Conservation (phyloP, 2,329 filamentous ascomycete genomes). For the Cladosporium sphaerospermum region DNA sequence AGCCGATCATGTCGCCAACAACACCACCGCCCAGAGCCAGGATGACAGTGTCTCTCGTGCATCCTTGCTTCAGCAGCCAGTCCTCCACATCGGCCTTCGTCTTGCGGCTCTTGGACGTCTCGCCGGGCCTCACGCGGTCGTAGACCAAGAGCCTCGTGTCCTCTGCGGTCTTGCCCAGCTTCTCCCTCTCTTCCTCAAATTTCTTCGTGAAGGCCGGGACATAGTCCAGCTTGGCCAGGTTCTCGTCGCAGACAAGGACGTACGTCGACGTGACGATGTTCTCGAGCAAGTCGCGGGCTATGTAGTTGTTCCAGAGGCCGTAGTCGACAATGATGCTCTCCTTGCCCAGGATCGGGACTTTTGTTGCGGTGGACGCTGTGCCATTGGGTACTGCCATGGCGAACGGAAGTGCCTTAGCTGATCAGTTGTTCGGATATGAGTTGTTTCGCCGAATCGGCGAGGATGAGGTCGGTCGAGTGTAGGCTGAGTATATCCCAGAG, state of each 20-base stretch:
- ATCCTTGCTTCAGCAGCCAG: conserved; percentile 89
- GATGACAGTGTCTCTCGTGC: conserved; percentile 89
- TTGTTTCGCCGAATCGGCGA: conserved; percentile 21
- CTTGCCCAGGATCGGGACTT: conserved; percentile 77
- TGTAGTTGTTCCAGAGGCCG: conserved; percentile 77
- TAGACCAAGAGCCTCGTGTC: conserved; percentile 73
- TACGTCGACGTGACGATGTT: conserved; percentile 83
- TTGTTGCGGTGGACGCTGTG: conserved; percentile 38
- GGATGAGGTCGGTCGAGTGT: conserved; percentile 22
- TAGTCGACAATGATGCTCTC: conserved; percentile 90
- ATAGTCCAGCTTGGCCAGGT: conserved; percentile 68
- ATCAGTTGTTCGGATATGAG: conserved; percentile 24
- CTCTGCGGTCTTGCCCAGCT: conserved; percentile 34
- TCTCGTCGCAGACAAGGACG: conserved; percentile 93
- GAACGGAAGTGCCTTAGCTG: conserved; percentile 17
- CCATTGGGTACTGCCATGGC: conserved; percentile 20
- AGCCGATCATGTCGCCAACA: conserved; percentile 96
- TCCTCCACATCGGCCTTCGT: conserved; percentile 96
- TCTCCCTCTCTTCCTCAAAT: conserved; percentile 47
- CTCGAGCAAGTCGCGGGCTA: conserved; percentile 71
- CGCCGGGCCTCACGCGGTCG: conserved; percentile 81
- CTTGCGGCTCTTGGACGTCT: conserved; percentile 85
- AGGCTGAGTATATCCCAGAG: conserved; percentile 26
- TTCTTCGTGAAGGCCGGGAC: conserved; percentile 66
- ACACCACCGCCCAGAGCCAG: conserved; percentile 93